Evolutionary conservation across 805 yeast species (phyloP).

Genomic region (Kuraishia piskuri): DNA sequence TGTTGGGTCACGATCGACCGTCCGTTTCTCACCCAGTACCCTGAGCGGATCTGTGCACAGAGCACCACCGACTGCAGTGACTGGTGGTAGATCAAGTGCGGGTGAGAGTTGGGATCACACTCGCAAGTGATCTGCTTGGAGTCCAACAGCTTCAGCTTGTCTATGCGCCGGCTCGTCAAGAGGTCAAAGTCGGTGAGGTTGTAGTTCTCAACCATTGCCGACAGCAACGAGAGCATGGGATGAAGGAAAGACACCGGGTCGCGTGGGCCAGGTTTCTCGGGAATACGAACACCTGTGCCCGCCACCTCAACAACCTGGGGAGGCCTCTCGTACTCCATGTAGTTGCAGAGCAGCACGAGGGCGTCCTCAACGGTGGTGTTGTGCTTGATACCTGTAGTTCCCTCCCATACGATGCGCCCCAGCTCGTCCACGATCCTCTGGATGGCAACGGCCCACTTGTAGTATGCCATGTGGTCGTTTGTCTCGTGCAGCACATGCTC

Average conservation of each 20-base stretch:
- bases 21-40: slow-evolving; percentile 75
- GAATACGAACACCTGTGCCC: slow-evolving; percentile 18
- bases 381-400: slow-evolving; percentile 9
- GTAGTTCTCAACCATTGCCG: slow-evolving; percentile 30
- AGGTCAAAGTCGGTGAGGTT: slow-evolving; percentile 18
- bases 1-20: slow-evolving; percentile 42
- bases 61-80: slow-evolving; percentile 54
- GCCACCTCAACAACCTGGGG: slow-evolving; percentile 16
- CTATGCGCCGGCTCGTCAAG: slow-evolving; percentile 9
- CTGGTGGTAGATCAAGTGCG: slow-evolving; percentile 42
- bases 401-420: slow-evolving; percentile 15
- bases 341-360: slow-evolving; percentile 25
- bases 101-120: slow-evolving; percentile 19
- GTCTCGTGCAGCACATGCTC: slow-evolving; percentile 33
- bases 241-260: slow-evolving; percentile 48
- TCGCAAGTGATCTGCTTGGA: neutral
- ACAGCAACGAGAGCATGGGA: slow-evolving; percentile 51
- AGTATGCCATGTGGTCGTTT: slow-evolving; percentile 39
- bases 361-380: slow-evolving; percentile 21
- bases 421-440: slow-evolving; percentile 15
- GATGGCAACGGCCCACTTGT: slow-evolving; percentile 23
- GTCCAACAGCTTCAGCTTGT: slow-evolving; percentile 4
- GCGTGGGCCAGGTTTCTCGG: slow-evolving; percentile 28
- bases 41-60: slow-evolving; percentile 50
- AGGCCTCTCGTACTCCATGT: slow-evolving; percentile 17